Conservation (phyloP, 164 flowering plant species). For the Aristolochia contorta region DNA sequence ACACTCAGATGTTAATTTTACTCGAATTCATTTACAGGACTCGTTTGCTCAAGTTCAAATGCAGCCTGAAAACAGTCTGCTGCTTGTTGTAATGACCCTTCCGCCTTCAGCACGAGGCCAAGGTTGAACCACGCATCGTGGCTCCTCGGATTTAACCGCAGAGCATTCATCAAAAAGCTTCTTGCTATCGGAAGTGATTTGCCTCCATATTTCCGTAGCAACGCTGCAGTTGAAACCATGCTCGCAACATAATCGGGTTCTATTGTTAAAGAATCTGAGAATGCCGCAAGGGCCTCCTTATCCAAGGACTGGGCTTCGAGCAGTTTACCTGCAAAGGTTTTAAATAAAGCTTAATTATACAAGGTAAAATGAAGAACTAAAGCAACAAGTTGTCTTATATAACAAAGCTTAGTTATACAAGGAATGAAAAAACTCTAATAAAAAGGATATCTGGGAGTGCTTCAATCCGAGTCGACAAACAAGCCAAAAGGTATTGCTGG, state of each 20-base stretch:
- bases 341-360: no score
- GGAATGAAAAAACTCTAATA: no score
- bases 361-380: no score
- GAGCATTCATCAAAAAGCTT: constrained; percentile 76
- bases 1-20: no score
- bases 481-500: no score
- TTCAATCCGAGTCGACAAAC: no score
- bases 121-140: constrained; percentile 84
- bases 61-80: constrained; percentile 95
- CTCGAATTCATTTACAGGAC: constrained; percentile 33
- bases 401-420: no score
- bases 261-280: constrained; percentile 59
- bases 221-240: constrained; percentile 66
- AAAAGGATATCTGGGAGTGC: no score
- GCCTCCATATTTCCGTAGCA: constrained; percentile 43
- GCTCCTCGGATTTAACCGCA: constrained; percentile 71
- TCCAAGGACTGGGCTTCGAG: constrained; percentile 47
- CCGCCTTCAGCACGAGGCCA: constrained; percentile 65
- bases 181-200: constrained; percentile 53
- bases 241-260: constrained; percentile 80
- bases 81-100: constrained; percentile 72
- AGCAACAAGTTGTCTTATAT: no score
- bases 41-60: constrained; percentile 61
- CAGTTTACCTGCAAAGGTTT: constrained; percentile 38
- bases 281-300: constrained; percentile 77